Evolutionary conservation across 2,329 filamentous ascomycete species (phyloP), one percentile per base, ranked within the genome.

Genomic region (Aspergillus sp.): DNA sequence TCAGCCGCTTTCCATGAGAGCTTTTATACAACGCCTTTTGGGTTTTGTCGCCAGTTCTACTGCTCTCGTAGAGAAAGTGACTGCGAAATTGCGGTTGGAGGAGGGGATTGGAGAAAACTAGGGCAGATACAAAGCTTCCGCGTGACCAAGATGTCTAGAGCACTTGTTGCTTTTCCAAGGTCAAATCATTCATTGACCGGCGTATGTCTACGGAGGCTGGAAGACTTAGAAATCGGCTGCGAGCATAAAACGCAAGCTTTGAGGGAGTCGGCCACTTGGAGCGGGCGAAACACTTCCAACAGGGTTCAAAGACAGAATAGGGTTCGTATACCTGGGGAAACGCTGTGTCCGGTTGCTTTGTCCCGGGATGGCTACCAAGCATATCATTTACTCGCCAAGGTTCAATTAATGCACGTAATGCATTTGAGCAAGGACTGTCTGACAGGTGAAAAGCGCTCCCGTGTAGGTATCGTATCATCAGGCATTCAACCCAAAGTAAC

Each of bases 401-500:
- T 28, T 28, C 25, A 7, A 28, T 28, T 7, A 28, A 28, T 28
- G 25, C 6, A 28, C 4, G 25, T 28, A 28, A 7, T 28, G 6
- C 6, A 28, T 28, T 28, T 7, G 25, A 28, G 19, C 6, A 28
- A 28, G 25, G 25, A 3, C 25, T 7, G 25, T 7, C 25, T 28
- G 25, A 7, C 25, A 28, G 6, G 25, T 28, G 4, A 28, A 28
- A 4, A 28, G 25, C 25, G 25, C 25, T 28, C 6, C 6, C 2
- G 25, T 4, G 1, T 28, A 28, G 34, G 34, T 15, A 28, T 49
- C 22, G 5, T 17, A 49, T 30, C 28, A 25, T 49, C 25, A 30
- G 15, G 28, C 31, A 50, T 55, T 22, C 34, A 59, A 58, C 8
- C 61, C 61, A 56, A 70, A 73, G 31, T 58, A 59, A 19, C 51